A percentile compares a stretch with the other conserved stretches of the same genome.
phyloP scores from a whole-genome alignment of 192 early-diverging fungal species.

The Mortierella claussenii region DNA sequence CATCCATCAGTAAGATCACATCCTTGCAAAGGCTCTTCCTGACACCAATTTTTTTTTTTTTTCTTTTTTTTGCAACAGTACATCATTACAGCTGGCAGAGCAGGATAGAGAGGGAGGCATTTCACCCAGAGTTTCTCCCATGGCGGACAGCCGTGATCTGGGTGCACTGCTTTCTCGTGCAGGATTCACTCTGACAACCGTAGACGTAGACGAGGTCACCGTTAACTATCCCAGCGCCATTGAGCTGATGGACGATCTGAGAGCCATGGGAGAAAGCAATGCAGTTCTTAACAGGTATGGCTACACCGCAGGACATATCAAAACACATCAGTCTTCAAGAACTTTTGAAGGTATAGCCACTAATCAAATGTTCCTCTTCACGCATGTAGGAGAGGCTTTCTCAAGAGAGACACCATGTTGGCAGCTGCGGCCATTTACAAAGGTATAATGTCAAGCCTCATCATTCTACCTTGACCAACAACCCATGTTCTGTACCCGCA shows the following conservation, averaged over 20 bases:
- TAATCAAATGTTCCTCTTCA: too few relatives aligned
- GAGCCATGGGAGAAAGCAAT: conserved; percentile 95
- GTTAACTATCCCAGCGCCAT: conserved; percentile 93
- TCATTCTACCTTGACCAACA: too few relatives aligned
- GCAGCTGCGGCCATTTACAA: conserved; percentile 90
- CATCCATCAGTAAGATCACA: not conserved
- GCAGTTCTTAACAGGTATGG: conserved; percentile 77
- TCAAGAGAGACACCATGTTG: conserved; percentile 85
- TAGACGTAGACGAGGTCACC: conserved; percentile 92
- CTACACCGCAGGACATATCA: not conserved
- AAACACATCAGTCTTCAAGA: too few relatives aligned
- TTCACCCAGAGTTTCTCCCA: conserved; percentile 88
- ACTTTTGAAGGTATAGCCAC: too few relatives aligned
- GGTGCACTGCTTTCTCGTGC: conserved; percentile 83
- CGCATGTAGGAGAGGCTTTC: conserved; percentile 64
- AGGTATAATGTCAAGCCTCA: conserved; percentile 60
- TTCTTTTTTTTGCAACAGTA: conserved; percentile 58
- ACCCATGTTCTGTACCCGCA: too few relatives aligned
- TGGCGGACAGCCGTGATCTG: conserved; percentile 85
- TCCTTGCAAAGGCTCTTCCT: not conserved
- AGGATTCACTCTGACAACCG: conserved; percentile 89
- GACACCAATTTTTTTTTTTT: not conserved
- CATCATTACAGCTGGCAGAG: conserved; percentile 91
- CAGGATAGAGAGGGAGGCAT: conserved; percentile 91
- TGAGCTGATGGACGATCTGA: conserved; percentile 89